A percentile compares a stretch with the other conserved stretches of the same genome.
Conservation (phyloP, 306 rosid genomes). For the Corylus americana region DNA sequence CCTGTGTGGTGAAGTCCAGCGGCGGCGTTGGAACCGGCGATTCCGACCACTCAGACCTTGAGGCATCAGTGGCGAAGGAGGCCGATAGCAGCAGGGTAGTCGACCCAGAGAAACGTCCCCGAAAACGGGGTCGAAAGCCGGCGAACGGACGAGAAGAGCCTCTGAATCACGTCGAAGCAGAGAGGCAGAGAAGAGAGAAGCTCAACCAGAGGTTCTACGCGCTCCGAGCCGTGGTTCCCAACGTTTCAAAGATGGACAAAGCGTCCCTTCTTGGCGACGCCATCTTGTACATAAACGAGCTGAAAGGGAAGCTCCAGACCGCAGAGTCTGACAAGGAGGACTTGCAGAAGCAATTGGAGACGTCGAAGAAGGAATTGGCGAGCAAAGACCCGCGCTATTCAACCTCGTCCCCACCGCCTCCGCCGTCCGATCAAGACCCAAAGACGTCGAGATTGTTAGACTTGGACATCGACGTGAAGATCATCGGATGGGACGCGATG, state of each 20-base stretch:
- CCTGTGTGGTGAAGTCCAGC: slow-evolving; percentile 48
- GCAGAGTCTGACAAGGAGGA: slow-evolving; percentile 65
- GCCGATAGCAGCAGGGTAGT: slow-evolving; percentile 64
- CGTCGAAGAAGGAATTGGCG: slow-evolving; percentile 50
- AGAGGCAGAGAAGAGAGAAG: slow-evolving; percentile 91
- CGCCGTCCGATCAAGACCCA: slow-evolving; percentile 35
- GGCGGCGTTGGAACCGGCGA: slow-evolving; percentile 40
- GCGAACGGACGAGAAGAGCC: slow-evolving; percentile 98
- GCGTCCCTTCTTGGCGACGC: slow-evolving; percentile 93
- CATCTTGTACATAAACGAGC: slow-evolving; percentile 78
- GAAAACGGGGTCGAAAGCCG: slow-evolving; percentile 92
- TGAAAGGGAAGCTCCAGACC: slow-evolving; percentile 64
- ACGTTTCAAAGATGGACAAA: slow-evolving; percentile 96
- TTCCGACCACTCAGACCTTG: slow-evolving; percentile 89
- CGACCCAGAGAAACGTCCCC: slow-evolving; percentile 85
- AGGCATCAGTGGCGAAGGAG: slow-evolving; percentile 81
- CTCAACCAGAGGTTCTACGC: slow-evolving; percentile 91
- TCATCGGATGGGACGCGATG: slow-evolving; percentile 95
- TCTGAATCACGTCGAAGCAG: slow-evolving; percentile 90
- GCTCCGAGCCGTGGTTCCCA: slow-evolving; percentile 91
- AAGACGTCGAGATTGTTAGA: slow-evolving; percentile 42
- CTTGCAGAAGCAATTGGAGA: slow-evolving; percentile 58
- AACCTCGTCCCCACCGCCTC: slow-evolving; percentile 23
- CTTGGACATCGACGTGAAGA: slow-evolving; percentile 83
- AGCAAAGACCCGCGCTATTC: slow-evolving; percentile 33